These are phyloP conservation scores for Fennellomyces sp. DNA, from an alignment of 371 early-diverging fungal species.

Conservation along the genomic window DNA sequence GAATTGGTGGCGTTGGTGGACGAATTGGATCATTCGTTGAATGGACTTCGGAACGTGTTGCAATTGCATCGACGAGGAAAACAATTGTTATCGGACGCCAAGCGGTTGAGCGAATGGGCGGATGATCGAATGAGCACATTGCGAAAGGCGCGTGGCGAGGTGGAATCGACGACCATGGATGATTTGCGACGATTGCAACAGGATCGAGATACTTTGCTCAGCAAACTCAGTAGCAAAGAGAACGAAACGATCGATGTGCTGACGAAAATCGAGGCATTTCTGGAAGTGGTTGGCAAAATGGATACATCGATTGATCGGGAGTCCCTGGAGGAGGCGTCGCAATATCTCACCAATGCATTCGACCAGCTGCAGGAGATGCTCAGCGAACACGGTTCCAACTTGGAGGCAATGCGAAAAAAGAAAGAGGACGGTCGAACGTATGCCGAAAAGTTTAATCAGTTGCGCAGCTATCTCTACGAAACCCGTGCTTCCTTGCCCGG, in stretches of 20 bases:
- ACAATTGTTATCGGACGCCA: constrained; percentile 36
- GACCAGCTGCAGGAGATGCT: constrained; percentile 33
- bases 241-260: constrained; percentile 40
- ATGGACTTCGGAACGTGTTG: constrained; percentile 31
- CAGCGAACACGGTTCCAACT: constrained; percentile 26
- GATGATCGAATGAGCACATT: constrained; percentile 30
- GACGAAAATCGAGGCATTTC: constrained; percentile 27
- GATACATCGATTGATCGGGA: constrained; percentile 22
- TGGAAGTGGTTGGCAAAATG: constrained; percentile 25
- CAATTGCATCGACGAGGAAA: constrained; percentile 33
- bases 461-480: constrained; percentile 26
- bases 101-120: constrained; percentile 42
- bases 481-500: constrained; percentile 40
- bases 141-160: constrained; percentile 26
- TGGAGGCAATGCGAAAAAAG: constrained; percentile 28
- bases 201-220: constrained; percentile 22
- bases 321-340: constrained; percentile 23
- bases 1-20: constrained; percentile 32
- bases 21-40: constrained; percentile 31
- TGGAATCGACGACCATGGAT: constrained; percentile 26
- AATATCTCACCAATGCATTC: constrained; percentile 30
- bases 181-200: constrained; percentile 33
- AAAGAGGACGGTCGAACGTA: constrained; percentile 44
- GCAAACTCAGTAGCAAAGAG: constrained; percentile 34
- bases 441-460: constrained; percentile 24